phyloP scores from a whole-genome alignment of 2,329 filamentous ascomycete genomes.

The Tothia fuscella region DNA sequence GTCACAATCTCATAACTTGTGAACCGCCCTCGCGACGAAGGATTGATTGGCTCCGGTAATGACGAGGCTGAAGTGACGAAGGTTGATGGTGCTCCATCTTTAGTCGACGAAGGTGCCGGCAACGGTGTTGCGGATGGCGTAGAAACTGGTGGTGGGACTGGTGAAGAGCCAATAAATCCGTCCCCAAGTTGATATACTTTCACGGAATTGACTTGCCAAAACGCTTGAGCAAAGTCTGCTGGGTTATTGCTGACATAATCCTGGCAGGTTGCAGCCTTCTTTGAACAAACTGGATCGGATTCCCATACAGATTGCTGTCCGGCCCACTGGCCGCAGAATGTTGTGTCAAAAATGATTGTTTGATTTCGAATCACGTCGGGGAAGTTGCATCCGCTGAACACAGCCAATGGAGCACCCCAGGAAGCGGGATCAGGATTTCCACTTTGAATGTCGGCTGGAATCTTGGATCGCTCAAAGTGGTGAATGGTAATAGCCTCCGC shows the following conservation, averaged over 20 bases:
- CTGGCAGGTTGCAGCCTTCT: constrained; percentile 52
- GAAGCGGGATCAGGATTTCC: constrained; percentile 49
- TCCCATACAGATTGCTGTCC: constrained; percentile 49
- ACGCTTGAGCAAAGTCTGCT: constrained; percentile 56
- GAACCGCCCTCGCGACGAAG: background rate
- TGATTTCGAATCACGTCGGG: constrained; percentile 56
- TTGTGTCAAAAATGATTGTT: constrained; percentile 69
- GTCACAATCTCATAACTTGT: constrained; percentile 2
- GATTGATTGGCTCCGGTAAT: background rate
- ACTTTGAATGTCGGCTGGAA: constrained; percentile 51
- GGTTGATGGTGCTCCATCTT: background rate
- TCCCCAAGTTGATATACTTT: constrained; percentile 23
- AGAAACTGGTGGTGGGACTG: background rate
- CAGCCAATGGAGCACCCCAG: constrained; percentile 60
- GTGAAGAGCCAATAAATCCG: constrained; percentile 3
- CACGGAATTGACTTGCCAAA: constrained; percentile 53
- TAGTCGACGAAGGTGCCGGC: background rate
- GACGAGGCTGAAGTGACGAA: background rate
- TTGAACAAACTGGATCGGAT: constrained; percentile 43
- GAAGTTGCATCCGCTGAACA: constrained; percentile 62
- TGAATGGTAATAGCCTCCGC: constrained; percentile 59
- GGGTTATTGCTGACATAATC: constrained; percentile 64
- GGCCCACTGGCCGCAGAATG: constrained; percentile 84
- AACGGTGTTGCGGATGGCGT: background rate
- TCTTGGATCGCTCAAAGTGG: constrained; percentile 61